Base-by-base conservation (phyloP, 306 rosid species). In the Urtica urens region DNA sequence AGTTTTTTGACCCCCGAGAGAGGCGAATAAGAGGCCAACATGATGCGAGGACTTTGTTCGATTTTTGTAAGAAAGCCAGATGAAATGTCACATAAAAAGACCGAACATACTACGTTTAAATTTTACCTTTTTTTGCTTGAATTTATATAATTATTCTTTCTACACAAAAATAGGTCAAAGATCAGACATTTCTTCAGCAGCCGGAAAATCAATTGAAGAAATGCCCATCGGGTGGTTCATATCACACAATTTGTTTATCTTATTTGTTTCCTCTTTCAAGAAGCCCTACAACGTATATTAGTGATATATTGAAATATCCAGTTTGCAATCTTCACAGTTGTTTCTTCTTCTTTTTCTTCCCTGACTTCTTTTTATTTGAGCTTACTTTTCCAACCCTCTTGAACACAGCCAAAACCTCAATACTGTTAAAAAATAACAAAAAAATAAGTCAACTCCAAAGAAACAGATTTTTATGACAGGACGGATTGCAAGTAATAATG, bases 341-440 rank as follows among this genome's bases (percentile, higher is more conserved):
- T 51, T 79, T 86, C 70, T 87, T 83, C 82, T 78, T 73, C 72
- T 77, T 74, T 72, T 77, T 83, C 72, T 72, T 76, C 38, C 74
- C 81, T 15, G 66, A 26, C 70, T 84, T 84, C 77, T 68, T 83
- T 70, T 76, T 76, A 58, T 58, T 78, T 41, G 62, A 58, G 42
- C 72, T 46, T 29, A 20, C 67, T 51, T 53, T 46, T 42, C 69
- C 46, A 24, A 61, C 80, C 61, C 93, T 76, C 77, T 78, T 76
- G 78, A 83, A 78, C 62, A 78, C 78, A 18, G 87, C 95, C 59
- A 88, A 79, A 68, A 80, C 76, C 79, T 83, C 95, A 33, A 78
- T 70, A 66, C 93, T 81, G 80, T n/a, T n/a, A n/a, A n/a, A n/a
- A n/a, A n/a, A n/a, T n/a, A n/a, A n/a, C n/a, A n/a, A n/a, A n/a